phyloP scores from a whole-genome alignment of 2,329 filamentous ascomycete species.

The Colletotrichum costaricense region DNA sequence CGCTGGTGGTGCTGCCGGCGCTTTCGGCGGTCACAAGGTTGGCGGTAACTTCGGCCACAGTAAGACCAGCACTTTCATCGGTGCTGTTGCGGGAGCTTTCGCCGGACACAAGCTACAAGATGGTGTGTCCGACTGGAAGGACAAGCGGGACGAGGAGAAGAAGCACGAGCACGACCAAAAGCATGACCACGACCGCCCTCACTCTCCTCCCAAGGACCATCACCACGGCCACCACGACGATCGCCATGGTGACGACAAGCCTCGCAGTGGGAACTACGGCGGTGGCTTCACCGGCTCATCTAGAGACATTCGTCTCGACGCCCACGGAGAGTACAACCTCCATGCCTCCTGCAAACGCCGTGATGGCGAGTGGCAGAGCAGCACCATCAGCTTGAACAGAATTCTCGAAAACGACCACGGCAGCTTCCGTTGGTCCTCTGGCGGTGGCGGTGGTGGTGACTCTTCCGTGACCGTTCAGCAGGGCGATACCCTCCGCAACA shows the following conservation, averaged over 20 bases:
- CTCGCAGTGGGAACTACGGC: conserved; percentile 45
- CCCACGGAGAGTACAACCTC: conserved; percentile 47
- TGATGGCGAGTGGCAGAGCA: conserved; percentile 47
- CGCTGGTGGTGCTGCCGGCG: conserved; percentile 53
- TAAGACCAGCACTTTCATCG: conserved; percentile 50
- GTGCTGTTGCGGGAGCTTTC: conserved; percentile 53
- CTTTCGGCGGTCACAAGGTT: conserved; percentile 52
- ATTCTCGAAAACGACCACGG: conserved; percentile 50
- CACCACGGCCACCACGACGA: conserved; percentile 29
- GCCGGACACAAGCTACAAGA: conserved; percentile 56
- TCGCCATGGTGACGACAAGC: conserved; percentile 35
- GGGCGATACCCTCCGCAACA: conserved; percentile 54
- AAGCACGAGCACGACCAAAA: conserved; percentile 41
- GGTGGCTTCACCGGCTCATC: conserved; percentile 43
- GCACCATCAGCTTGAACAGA: conserved; percentile 49
- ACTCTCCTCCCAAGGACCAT: conserved; percentile 30
- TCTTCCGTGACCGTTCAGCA: conserved; percentile 50
- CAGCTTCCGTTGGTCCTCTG: conserved; percentile 49
- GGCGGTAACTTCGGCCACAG: conserved; percentile 52
- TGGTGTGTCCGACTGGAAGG: conserved; percentile 51
- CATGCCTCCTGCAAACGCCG: conserved; percentile 46
- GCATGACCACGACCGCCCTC: conserved; percentile 21
- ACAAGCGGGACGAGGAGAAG: conserved; percentile 53
- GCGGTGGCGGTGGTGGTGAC: conserved; percentile 39
- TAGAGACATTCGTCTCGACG: conserved; percentile 48